phyloP scores from a whole-genome alignment of 1,284 basidiomycete genomes.

The Sporisorium scitamineum region DNA sequence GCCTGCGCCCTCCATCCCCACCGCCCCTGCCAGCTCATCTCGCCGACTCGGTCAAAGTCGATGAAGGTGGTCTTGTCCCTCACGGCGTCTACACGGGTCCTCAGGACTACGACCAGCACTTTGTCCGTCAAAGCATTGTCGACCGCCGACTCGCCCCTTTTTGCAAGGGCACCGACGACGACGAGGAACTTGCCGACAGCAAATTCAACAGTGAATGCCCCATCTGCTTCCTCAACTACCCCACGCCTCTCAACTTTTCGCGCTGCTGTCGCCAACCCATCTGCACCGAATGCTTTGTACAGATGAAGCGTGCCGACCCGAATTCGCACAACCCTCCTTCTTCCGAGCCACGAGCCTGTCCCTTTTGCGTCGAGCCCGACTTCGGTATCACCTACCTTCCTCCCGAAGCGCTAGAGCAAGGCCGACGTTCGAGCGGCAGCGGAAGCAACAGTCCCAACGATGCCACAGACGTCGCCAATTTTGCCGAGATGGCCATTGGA shows the following conservation, averaged over 20 bases:
- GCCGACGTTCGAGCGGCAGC: slow-evolving; percentile 27
- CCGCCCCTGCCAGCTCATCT: slow-evolving; percentile 46
- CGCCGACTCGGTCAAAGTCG: slow-evolving; percentile 65
- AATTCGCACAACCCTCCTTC: slow-evolving; percentile 58
- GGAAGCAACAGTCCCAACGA: slow-evolving; percentile 37
- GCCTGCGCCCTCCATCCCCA: slow-evolving; percentile 33
- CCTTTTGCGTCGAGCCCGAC: slow-evolving; percentile 95
- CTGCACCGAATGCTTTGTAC: slow-evolving; percentile 98
- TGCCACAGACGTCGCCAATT: slow-evolving; percentile 45
- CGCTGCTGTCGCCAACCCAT: slow-evolving; percentile 98
- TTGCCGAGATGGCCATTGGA: slow-evolving; percentile 59
- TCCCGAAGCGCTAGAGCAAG: slow-evolving; percentile 74
- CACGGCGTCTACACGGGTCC: slow-evolving; percentile 84
- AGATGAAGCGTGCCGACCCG: slow-evolving; percentile 96
- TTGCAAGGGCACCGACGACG: slow-evolving; percentile 94
- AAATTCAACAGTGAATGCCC: slow-evolving; percentile 93
- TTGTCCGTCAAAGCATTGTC: slow-evolving; percentile 87
- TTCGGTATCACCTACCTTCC: slow-evolving; percentile 93
- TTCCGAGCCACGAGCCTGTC: slow-evolving; percentile 79
- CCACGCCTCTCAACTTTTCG: slow-evolving; percentile 80
- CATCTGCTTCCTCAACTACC: slow-evolving; percentile 86
- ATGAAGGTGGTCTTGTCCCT: slow-evolving; percentile 81
- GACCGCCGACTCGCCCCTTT: slow-evolving; percentile 92
- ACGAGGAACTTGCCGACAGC: slow-evolving; percentile 85
- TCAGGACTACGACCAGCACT: slow-evolving; percentile 88